Conservation (phyloP, 164 flowering plant species). For the Nymphaea thermarum region DNA sequence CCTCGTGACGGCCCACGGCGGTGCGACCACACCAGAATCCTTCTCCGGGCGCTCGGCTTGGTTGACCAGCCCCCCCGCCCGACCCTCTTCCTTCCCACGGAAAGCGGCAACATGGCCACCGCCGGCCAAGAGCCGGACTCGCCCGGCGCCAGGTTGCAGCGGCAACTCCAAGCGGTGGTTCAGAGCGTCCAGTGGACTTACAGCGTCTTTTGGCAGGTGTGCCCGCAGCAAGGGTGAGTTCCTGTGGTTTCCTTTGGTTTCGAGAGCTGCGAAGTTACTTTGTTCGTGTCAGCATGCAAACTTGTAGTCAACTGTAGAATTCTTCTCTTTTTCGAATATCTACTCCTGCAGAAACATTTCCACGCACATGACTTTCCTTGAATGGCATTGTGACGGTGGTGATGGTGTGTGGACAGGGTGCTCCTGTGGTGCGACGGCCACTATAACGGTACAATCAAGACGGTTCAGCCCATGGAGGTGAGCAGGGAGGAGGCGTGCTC, state of each 20-base stretch:
- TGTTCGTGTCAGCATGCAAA: background rate
- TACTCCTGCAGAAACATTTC: background rate
- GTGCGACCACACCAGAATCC: too few relatives aligned
- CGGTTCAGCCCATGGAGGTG: constrained; percentile 85
- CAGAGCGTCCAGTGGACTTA: constrained; percentile 85
- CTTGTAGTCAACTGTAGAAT: background rate
- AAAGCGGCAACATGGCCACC: background rate
- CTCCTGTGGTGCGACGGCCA: constrained; percentile 89
- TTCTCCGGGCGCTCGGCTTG: background rate
- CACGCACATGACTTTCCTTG: background rate
- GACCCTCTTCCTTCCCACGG: background rate
- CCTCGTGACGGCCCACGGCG: too few relatives aligned
- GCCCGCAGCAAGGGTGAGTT: constrained; percentile 79
- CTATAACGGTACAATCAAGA: constrained; percentile 93
- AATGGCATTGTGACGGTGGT: background rate
- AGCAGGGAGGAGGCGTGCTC: constrained; percentile 75
- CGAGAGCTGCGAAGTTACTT: background rate
- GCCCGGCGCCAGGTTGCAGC: constrained; percentile 30
- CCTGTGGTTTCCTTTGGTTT: too few relatives aligned
- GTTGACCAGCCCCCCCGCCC: background rate
- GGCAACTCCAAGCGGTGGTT: constrained; percentile 67
- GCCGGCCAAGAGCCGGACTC: background rate
- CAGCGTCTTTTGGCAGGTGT: constrained; percentile 79
- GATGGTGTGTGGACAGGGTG: constrained; percentile 23
- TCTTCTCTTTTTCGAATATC: background rate